Base-by-base conservation (phyloP, 768 basidiomycete species). In the Phlebiopsis flavidoalba region DNA sequence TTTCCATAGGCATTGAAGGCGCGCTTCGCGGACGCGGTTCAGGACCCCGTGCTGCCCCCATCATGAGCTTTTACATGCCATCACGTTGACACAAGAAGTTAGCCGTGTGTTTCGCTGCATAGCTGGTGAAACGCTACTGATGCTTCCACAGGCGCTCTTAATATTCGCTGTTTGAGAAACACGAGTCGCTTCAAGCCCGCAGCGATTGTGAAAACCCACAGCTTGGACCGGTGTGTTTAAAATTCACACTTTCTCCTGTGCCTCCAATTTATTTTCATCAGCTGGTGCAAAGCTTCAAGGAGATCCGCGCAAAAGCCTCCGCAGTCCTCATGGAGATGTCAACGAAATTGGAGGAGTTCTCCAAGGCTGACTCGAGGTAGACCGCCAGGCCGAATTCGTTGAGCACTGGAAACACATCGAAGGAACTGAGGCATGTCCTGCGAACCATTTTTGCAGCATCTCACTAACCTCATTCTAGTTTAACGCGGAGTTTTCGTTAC, bases 61-160 rank as follows among this genome's bases (percentile, higher is more conserved):
- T 5, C 75, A 78, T 53, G 83, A 87, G 65, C 64, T 83, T n/a
- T 77, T 94, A 19, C 92, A 95, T 64, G 74, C 89, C 3, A 88
- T 86, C 2, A 83, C 83, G 12, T 73, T 95, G 53, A 80, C 82
- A 0, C 91, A 93, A 72, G 93, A 95, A 78, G 91, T 84, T 60
- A 58, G 57, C 58, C 19, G 43, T 50, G 24, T 52, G 31, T 46
- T 6, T 54, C 11, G 15, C 52, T 22, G 10, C n/a, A 15, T 37
- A 43, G 43, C 33, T 10, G 11, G 40, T 43, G 37, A 43, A 6
- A 31, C 26, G 26, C 6, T 43, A 36, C 31, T 3, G 55, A 3
- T 21, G n/a, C 31, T 19, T 45, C 15, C 40, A 19, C 53, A 93
- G 90, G 91, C 87, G 2, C 84, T 90, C 66, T 77, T 91, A 49